Conservation (phyloP, 2,329 filamentous ascomycete species). For the Hypoxylon sp. region DNA sequence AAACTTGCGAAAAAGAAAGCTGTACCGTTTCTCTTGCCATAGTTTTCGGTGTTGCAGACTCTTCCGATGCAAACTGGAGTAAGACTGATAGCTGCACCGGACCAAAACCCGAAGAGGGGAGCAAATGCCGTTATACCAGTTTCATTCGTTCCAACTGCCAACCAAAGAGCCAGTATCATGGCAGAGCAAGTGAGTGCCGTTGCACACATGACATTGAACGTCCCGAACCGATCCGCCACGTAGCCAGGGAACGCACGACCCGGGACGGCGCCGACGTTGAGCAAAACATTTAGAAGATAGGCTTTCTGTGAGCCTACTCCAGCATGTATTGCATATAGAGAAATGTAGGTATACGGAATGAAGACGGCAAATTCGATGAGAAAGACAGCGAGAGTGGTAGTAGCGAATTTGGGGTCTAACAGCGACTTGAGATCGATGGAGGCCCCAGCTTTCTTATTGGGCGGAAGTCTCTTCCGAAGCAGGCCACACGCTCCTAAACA, state of each 20-base stretch:
- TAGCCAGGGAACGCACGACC: constrained; percentile 4
- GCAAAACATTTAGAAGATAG: constrained; percentile 1
- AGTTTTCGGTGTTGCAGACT: constrained; percentile 21
- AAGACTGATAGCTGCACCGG: constrained; percentile 14
- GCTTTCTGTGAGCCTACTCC: not conserved
- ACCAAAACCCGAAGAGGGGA: constrained; percentile 1
- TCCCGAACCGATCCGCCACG: constrained; percentile 15
- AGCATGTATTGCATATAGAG: not conserved
- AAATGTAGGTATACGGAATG: not conserved
- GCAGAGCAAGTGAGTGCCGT: not conserved
- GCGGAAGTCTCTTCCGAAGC: not conserved
- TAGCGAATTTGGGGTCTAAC: not conserved
- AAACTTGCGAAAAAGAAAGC: constrained; percentile 5
- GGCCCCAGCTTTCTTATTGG: not conserved
- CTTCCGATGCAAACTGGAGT: constrained; percentile 18
- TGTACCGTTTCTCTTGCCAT: constrained; percentile 7
- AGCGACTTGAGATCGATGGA: constrained; percentile 1
- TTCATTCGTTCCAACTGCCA: constrained; percentile 3
- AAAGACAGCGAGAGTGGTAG: constrained; percentile 1
- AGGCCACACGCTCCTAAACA: not conserved
- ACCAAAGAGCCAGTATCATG: not conserved
- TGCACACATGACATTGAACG: constrained; percentile 14
- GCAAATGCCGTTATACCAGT: not conserved
- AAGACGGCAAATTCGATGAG: constrained; percentile 2
- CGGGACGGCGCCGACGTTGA: not conserved